Percentiles rank a stretch among this genome's conserved stretches.
Evolutionary conservation across 805 yeast genomes (phyloP).

Genomic region (Cyberlindnera xishuangbannaensis): DNA sequence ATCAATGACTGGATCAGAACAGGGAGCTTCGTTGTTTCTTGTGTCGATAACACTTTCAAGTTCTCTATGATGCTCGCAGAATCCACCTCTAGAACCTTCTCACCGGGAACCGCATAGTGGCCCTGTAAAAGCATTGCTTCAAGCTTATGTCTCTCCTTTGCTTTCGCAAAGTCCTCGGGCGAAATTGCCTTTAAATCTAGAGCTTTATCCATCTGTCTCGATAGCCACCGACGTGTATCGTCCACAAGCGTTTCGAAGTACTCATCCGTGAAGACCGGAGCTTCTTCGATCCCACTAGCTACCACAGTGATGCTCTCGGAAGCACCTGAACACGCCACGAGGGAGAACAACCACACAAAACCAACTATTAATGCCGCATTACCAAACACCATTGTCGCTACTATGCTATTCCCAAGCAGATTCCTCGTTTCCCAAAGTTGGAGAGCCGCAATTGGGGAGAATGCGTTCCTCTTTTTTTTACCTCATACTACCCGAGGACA

Average conservation of each 20-base stretch:
- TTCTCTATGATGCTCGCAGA: constrained; percentile 3
- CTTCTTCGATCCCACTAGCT: too few species aligned
- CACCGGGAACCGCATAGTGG: constrained; percentile 3
- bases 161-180: constrained; percentile 3
- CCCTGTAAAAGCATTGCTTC: constrained; percentile 10
- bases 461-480: neutral
- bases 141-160: constrained; percentile 3
- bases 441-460: too few species aligned
- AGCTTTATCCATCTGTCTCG: constrained; percentile 5
- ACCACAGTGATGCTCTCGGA: too few species aligned
- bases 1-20: neutral
- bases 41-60: constrained; percentile 1
- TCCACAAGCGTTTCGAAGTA: constrained; percentile 4
- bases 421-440: too few species aligned
- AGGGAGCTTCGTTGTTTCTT: constrained; percentile 1
- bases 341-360: too few species aligned
- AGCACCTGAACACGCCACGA: too few species aligned
- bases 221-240: constrained; percentile 5
- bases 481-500: too few species aligned
- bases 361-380: too few species aligned
- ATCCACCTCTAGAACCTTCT: constrained; percentile 3
- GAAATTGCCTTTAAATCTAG: constrained; percentile 5
- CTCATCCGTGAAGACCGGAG: constrained; percentile 2
- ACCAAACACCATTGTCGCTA: too few species aligned
- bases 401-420: too few species aligned